Evolutionary conservation across 2,329 filamentous ascomycete genomes (phyloP).

Genomic region (Rutstroemia sydowiana): DNA sequence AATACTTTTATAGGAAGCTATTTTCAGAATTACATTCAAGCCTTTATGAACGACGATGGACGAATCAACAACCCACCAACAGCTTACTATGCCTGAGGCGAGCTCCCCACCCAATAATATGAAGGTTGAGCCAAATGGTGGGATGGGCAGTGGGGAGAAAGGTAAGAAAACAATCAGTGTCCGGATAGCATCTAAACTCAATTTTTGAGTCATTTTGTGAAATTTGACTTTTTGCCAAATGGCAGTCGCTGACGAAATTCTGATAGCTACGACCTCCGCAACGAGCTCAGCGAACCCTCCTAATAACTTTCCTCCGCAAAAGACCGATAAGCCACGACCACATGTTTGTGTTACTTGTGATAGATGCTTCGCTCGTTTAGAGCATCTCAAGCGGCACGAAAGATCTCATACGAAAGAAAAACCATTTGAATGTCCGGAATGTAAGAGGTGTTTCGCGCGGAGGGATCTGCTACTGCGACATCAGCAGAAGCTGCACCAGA

Average conservation of each 20-base stretch:
- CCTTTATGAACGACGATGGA: constrained; percentile 21
- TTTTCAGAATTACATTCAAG: constrained; percentile 15
- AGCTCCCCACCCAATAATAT: constrained; percentile 19
- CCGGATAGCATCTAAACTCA: background rate
- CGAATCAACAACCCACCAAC: constrained; percentile 21
- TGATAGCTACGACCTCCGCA: constrained; percentile 1
- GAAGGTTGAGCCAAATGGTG: constrained; percentile 23
- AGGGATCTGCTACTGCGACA: constrained; percentile 87
- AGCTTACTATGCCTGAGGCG: constrained; percentile 26
- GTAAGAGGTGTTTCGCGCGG: constrained; percentile 87
- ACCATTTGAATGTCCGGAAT: constrained; percentile 95
- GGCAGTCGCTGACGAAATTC: background rate
- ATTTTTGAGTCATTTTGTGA: background rate
- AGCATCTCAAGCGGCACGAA: constrained; percentile 96
- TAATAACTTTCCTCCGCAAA: constrained; percentile 61
- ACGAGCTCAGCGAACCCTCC: constrained; percentile 20
- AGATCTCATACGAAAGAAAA: constrained; percentile 97
- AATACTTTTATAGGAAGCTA: constrained; percentile 15
- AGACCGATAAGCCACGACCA: constrained; percentile 94
- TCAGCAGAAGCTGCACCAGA: constrained; percentile 97
- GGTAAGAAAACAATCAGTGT: constrained; percentile 19
- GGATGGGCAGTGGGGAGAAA: constrained; percentile 25
- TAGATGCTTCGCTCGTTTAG: constrained; percentile 86
- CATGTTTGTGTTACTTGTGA: constrained; percentile 89
- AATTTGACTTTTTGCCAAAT: background rate